Evolutionary conservation across 352 stramenopile species (phyloP).

Genomic region (Globisporangium abappressorium): DNA sequence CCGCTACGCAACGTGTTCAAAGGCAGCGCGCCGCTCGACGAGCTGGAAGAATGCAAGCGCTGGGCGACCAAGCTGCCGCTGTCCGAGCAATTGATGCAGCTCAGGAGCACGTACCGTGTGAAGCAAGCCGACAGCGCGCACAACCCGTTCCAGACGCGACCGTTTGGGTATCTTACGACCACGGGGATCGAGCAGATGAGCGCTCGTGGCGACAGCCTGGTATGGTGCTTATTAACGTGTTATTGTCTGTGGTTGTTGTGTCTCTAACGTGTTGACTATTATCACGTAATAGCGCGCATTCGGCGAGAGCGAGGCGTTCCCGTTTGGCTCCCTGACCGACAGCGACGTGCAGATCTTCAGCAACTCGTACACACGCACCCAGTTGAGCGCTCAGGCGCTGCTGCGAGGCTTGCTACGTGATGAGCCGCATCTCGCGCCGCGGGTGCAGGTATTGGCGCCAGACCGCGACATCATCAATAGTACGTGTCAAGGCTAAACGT

Average conservation of each 20-base stretch:
- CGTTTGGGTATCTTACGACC: conserved; percentile 67
- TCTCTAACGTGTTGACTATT: neutral
- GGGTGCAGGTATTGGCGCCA: conserved; percentile 53
- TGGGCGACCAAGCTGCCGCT: conserved; percentile 49
- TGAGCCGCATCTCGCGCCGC: conserved; percentile 31
- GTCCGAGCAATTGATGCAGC: conserved; percentile 28
- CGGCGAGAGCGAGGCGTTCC: conserved; percentile 38
- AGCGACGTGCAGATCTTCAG: conserved; percentile 58
- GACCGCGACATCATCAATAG: conserved; percentile 82
- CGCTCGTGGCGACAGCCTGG: conserved; percentile 42
- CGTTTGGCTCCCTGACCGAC: conserved; percentile 30
- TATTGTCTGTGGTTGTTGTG: neutral
- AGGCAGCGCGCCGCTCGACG: conserved; percentile 22
- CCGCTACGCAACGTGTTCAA: conserved; percentile 70
- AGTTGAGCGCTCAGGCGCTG: conserved; percentile 70
- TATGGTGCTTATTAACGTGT: neutral
- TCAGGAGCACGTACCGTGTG: conserved; percentile 32
- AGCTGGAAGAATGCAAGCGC: conserved; percentile 35
- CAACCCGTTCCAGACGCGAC: conserved; percentile 44
- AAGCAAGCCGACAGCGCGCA: conserved; percentile 19
- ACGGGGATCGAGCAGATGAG: conserved; percentile 70
- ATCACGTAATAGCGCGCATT: conserved; percentile 28
- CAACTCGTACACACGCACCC: conserved; percentile 76
- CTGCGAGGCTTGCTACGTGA: conserved; percentile 44
- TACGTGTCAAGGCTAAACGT: conserved; percentile 21